A percentile compares a stretch with the other conserved stretches of the same genome.
Conservation (phyloP, 768 basidiomycete genomes). For the Artomyces pyxidatus region DNA sequence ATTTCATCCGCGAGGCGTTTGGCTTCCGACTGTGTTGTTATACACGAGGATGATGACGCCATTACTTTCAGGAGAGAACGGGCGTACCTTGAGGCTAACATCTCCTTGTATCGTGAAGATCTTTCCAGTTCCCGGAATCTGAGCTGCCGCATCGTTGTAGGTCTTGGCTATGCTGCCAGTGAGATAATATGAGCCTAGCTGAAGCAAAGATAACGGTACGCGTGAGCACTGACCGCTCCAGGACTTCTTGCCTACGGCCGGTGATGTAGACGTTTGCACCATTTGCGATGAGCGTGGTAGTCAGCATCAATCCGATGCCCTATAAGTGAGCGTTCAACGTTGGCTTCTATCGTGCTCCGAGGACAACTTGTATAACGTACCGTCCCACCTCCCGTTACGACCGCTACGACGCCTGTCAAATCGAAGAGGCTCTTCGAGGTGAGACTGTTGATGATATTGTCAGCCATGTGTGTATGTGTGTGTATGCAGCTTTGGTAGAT, state of each 20-base stretch:
- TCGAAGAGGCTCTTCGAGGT: slow-evolving; percentile 33
- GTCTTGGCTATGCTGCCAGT: slow-evolving; percentile 23
- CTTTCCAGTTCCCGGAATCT: slow-evolving; percentile 23
- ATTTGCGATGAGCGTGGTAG: slow-evolving; percentile 37
- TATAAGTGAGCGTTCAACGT: slow-evolving; percentile 9
- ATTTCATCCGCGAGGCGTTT: slow-evolving; percentile 34
- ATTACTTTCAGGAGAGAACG: neutral
- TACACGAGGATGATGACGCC: neutral
- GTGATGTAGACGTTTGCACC: slow-evolving; percentile 43
- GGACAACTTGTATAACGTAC: slow-evolving; percentile 20
- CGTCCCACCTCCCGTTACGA: slow-evolving; percentile 38
- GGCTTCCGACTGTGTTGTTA: slow-evolving; percentile 39
- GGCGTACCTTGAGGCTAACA: slow-evolving; percentile 29
- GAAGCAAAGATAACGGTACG: neutral
- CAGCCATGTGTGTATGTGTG: slow-evolving; percentile 12
- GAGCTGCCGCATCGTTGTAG: slow-evolving; percentile 31
- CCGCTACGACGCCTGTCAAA: slow-evolving; percentile 34
- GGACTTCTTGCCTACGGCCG: slow-evolving; percentile 31
- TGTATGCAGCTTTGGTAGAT: too few relatives aligned
- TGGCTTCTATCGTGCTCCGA: too few relatives aligned
- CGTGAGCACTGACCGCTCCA: slow-evolving; percentile 28
- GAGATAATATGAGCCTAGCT: neutral
- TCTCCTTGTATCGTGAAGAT: slow-evolving; percentile 36
- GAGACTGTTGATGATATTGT: slow-evolving; percentile 25
- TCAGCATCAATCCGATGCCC: slow-evolving; percentile 46